A percentile compares a stretch with the other conserved stretches of the same genome.
Evolutionary conservation across 2,329 filamentous ascomycete species (phyloP).

Genomic region (Microcyclosporella mali): DNA sequence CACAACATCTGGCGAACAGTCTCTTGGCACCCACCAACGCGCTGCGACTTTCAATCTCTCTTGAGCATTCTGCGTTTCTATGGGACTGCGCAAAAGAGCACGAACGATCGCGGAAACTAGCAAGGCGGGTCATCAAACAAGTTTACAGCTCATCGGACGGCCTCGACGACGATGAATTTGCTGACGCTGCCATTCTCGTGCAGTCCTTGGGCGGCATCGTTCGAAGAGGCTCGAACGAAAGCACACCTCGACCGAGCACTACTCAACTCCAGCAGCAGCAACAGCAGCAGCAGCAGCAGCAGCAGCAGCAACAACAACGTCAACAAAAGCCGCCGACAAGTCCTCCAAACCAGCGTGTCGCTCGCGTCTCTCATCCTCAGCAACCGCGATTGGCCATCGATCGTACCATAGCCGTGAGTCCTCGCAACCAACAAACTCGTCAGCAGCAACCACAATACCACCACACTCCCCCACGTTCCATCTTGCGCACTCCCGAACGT

Average conservation of each 20-base stretch:
- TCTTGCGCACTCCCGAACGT: conserved; percentile 24
- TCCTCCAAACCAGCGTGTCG: conserved; percentile 7
- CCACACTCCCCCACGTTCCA: conserved; percentile 12
- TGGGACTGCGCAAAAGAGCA: conserved; percentile 87
- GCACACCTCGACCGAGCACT: conserved; percentile 23
- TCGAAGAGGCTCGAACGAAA: conserved; percentile 55
- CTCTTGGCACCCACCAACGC: conserved; percentile 84
- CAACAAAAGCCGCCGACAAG: conserved; percentile 1
- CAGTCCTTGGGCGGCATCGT: conserved; percentile 82
- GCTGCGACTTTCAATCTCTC: conserved; percentile 78
- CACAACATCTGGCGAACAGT: conserved; percentile 64
- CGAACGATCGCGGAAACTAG: conserved; percentile 67
- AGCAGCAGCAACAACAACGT: conserved; percentile 1
- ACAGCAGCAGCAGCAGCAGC: conserved; percentile 1
- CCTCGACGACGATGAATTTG: conserved; percentile 93
- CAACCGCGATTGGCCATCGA: conserved; percentile 18
- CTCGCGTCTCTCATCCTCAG: conserved; percentile 4
- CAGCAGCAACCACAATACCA: conserved; percentile 3
- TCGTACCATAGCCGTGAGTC: conserved; percentile 29
- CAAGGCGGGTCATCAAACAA: conserved; percentile 76
- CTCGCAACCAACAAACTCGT: conserved; percentile 12
- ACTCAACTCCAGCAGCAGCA: conserved; percentile 3
- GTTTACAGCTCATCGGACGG: conserved; percentile 87
- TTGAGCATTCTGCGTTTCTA: conserved; percentile 87
- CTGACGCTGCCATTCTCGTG: conserved; percentile 83